A percentile compares a stretch with the other conserved stretches of the same genome.
Evolutionary conservation across 2,329 filamentous ascomycete species (phyloP).

Genomic region (Zalaria sp.): DNA sequence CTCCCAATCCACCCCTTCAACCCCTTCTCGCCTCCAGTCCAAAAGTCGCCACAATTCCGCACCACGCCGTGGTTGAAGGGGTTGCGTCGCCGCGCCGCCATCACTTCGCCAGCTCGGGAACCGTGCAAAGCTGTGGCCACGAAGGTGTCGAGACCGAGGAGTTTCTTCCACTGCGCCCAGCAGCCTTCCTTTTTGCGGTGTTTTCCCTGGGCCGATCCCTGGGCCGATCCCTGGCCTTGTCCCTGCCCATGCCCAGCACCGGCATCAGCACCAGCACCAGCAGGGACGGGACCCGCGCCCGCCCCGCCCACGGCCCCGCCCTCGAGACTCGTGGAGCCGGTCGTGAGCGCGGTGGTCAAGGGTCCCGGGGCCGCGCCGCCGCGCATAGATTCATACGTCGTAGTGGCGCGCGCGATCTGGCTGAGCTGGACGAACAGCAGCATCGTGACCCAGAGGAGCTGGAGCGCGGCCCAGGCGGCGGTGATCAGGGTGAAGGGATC

Average conservation of each 20-base stretch:
- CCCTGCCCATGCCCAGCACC: slow-evolving; percentile 1
- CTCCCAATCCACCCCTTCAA: slow-evolving; percentile 49
- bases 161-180: slow-evolving; percentile 64
- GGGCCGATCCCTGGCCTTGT: background rate
- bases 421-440: slow-evolving; percentile 85
- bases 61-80: slow-evolving; percentile 73
- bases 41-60: slow-evolving; percentile 93
- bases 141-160: slow-evolving; percentile 87
- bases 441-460: slow-evolving; percentile 96
- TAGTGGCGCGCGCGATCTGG: slow-evolving; percentile 83
- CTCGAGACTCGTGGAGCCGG: slow-evolving; percentile 49
- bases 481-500: slow-evolving; percentile 77
- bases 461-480: slow-evolving; percentile 64
- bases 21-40: slow-evolving; percentile 64
- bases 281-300: slow-evolving; percentile 46
- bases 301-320: slow-evolving; percentile 55
- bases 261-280: slow-evolving; percentile 9
- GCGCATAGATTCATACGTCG: slow-evolving; percentile 94
- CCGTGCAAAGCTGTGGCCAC: slow-evolving; percentile 77
- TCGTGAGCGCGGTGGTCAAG: slow-evolving; percentile 62
- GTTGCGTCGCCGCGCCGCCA: slow-evolving; percentile 45
- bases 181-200: slow-evolving; percentile 44
- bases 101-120: slow-evolving; percentile 39
- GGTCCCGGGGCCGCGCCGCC: slow-evolving; percentile 50
- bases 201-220: slow-evolving; percentile 10